phyloP scores from a whole-genome alignment of 345 rosid species.

The Clarkia xantiana region DNA sequence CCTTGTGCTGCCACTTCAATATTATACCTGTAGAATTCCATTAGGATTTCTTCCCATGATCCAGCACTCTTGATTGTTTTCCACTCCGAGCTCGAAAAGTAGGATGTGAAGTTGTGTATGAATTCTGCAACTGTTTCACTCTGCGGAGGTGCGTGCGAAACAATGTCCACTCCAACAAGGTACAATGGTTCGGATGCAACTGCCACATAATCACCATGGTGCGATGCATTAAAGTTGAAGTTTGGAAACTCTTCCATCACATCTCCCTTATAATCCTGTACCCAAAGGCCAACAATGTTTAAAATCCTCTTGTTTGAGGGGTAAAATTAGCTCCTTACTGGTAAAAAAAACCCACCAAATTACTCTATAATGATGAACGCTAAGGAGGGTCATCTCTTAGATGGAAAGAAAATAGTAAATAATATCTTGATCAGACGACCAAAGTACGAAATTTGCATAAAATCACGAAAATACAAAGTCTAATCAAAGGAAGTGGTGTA shows the following conservation, averaged over 20 bases:
- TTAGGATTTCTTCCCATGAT: conserved; percentile 20
- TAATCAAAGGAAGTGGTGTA: too few species aligned
- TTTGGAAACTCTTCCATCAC: conserved; percentile 22
- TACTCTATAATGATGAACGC: too few species aligned
- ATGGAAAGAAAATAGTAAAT: too few species aligned
- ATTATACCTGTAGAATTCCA: conserved; percentile 44
- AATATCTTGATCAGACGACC: too few species aligned
- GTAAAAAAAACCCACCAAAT: background rate
- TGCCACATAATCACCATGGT: conserved; percentile 60
- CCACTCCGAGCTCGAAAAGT: conserved; percentile 52
- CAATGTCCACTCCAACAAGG: conserved; percentile 57
- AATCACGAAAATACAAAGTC: too few species aligned
- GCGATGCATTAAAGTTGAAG: conserved; percentile 63
- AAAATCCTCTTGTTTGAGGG: background rate
- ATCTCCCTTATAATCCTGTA: conserved; percentile 12
- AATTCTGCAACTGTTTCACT: conserved; percentile 31
- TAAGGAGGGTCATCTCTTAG: too few species aligned
- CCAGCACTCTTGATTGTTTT: conserved; percentile 28
- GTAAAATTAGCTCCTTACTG: background rate
- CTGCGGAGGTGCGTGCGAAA: conserved; percentile 21
- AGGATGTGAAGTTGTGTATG: conserved; percentile 32
- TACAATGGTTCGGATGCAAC: conserved; percentile 65
- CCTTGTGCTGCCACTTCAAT: background rate
- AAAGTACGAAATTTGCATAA: too few species aligned
- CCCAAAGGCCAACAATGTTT: background rate